Evolutionary conservation across 1,139 yeast species (phyloP), one percentile per base, ranked within the genome.

Genomic region (Zygosaccharomyces pseudobailii): DNA sequence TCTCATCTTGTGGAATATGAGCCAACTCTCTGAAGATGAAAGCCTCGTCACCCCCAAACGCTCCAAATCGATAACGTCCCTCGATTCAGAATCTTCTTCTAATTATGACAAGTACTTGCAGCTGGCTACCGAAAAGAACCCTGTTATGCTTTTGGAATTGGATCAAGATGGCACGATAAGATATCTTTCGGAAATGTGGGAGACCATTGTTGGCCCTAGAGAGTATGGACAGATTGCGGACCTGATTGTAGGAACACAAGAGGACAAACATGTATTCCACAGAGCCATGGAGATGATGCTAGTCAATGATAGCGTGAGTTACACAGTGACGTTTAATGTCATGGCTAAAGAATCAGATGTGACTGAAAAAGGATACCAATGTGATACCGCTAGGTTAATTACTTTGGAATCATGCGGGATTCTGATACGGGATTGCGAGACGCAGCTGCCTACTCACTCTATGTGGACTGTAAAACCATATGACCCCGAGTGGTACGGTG

Each of bases 331-430:
- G 50, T 87, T 88, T 59, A 54, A 58, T 33, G 55, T 55, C 0
- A 42, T 44, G 36, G 30, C 52, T 4, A 45, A 27, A 6, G 42
- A n/a, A n/a, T n/a, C n/a, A n/a, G n/a, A n/a, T n/a, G n/a, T n/a
- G n/a, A n/a, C n/a, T n/a, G n/a, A n/a, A n/a, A n/a, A n/a, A n/a
- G n/a, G n/a, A n/a, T n/a, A 45, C 43, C 25, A 38, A 20, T 13
- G 10, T 5, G 28, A 33, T 3, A 22, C 5, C 7, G 37, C 7
- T 3, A 30, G 27, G 8, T 68, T 77, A 10, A 76, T 83, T 3
- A 94, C 87, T 57, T 70, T 92, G 36, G 98, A 90, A 64, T 97
- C 96, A 0, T 97, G 90, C 61, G 99, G 99, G 6, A 84, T 92
- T n/a, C 67, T 92, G 32, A 84, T 92, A n/a, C 87, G 82, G 55